Conservation (phyloP, 305 asterid species). For the Plantago lanceolata region DNA sequence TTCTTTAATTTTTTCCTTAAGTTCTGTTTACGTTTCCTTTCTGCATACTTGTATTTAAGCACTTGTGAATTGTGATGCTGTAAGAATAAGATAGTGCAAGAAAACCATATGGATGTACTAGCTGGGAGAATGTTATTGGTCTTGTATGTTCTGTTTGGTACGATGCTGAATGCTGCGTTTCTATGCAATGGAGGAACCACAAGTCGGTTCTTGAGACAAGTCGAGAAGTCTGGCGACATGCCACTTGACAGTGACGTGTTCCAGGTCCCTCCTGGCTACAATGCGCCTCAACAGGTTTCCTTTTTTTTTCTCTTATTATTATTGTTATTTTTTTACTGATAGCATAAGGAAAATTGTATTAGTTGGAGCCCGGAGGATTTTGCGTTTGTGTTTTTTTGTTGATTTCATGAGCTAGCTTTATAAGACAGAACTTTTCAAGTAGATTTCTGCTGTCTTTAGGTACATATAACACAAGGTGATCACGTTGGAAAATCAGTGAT, state of each 20-base stretch:
- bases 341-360: background rate
- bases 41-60: background rate
- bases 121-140: background rate
- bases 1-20: too few relatives aligned
- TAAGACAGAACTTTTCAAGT: too few relatives aligned
- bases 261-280: constrained; percentile 54
- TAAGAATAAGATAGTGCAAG: background rate
- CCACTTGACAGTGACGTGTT: constrained; percentile 69
- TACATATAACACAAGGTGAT: constrained; percentile 86
- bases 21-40: too few relatives aligned
- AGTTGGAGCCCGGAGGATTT: background rate
- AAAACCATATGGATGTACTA: background rate
- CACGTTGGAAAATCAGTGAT: constrained; percentile 69
- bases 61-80: background rate
- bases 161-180: constrained; percentile 29
- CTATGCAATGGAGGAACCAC: constrained; percentile 49
- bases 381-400: too few relatives aligned
- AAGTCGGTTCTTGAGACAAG: constrained; percentile 45
- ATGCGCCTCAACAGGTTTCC: constrained; percentile 82
- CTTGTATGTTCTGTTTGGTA: constrained; percentile 15
- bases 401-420: too few relatives aligned
- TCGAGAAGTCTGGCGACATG: constrained; percentile 43
- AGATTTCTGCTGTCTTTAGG: constrained; percentile 27
- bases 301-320: background rate
- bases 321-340: background rate